These are phyloP conservation scores for Bretziella fagacearum DNA, from an alignment of 2,329 filamentous ascomycete genomes.

Conservation along the genomic window DNA sequence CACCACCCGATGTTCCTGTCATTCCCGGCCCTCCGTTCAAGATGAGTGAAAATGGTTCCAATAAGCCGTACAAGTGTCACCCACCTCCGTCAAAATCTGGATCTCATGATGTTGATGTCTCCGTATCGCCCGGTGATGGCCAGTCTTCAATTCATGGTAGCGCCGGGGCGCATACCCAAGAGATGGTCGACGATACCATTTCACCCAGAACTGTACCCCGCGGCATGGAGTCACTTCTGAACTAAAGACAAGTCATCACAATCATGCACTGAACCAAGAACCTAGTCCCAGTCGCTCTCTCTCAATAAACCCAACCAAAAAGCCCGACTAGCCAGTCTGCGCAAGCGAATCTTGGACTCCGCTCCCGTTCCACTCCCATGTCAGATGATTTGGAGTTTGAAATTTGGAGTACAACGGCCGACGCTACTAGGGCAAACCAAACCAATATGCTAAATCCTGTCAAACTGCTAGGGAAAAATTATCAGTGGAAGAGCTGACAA, in stretches of 20 bases:
- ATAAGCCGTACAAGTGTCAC: constrained; percentile 14
- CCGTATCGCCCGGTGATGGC: neutral
- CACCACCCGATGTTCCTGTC: constrained; percentile 12
- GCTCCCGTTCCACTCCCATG: constrained; percentile 1
- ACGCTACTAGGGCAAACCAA: neutral
- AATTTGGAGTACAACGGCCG: constrained; percentile 6
- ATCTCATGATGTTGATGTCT: neutral
- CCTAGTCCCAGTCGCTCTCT: neutral
- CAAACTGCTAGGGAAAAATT: neutral
- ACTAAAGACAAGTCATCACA: constrained; percentile 1
- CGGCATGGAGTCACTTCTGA: constrained; percentile 20
- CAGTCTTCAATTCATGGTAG: neutral
- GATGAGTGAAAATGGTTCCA: constrained; percentile 14
- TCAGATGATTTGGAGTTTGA: constrained; percentile 6
- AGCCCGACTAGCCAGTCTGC: too few relatives aligned
- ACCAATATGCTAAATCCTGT: neutral
- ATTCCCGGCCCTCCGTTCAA: constrained; percentile 14
- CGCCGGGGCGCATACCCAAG: neutral
- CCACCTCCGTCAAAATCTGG: constrained; percentile 4
- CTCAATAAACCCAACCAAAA: too few relatives aligned
- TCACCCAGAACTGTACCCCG: constrained; percentile 28
- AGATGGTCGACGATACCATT: constrained; percentile 22
- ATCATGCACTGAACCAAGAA: neutral
- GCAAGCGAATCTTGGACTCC: neutral
- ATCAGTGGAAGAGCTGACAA: constrained; percentile 7